Evolutionary conservation across 371 early-diverging fungal genomes (phyloP).

Genomic region (Mucor indicus): DNA sequence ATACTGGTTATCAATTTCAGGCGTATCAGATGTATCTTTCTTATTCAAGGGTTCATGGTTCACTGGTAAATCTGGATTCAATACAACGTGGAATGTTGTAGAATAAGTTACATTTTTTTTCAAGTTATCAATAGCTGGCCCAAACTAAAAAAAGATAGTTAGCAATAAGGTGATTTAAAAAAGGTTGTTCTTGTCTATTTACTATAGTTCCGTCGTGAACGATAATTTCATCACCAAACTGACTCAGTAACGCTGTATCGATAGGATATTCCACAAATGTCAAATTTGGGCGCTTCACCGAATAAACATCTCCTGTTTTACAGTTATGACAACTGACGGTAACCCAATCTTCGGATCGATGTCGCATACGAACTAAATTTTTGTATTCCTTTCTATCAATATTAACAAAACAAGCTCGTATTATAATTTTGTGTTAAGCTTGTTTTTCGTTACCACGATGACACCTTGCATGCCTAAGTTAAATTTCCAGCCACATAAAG

Average conservation of each 20-base stretch:
- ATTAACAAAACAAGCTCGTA: background rate
- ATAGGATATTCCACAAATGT: constrained; percentile 6
- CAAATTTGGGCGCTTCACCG: constrained; percentile 6
- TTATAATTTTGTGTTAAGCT: background rate
- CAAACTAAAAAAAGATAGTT: constrained; percentile 11
- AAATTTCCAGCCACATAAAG: constrained; percentile 35
- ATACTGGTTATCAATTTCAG: constrained; percentile 22
- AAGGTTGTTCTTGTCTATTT: background rate
- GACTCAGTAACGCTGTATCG: constrained; percentile 2
- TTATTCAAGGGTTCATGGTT: background rate
- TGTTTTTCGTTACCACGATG: constrained; percentile 23
- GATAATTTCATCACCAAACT: constrained; percentile 19
- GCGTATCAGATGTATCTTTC: background rate
- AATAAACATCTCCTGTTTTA: constrained; percentile 29
- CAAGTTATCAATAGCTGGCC: constrained; percentile 11
- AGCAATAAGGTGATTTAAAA: background rate
- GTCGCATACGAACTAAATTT: constrained; percentile 9
- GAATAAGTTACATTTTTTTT: constrained; percentile 22
- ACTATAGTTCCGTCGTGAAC: constrained; percentile 15
- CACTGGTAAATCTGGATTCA: constrained; percentile 15
- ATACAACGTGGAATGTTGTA: constrained; percentile 20
- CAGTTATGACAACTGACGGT: constrained; percentile 38
- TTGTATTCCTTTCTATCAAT: constrained; percentile 1
- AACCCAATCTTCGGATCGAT: constrained; percentile 19
- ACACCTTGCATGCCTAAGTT: constrained; percentile 40